phyloP scores from a whole-genome alignment of 257 asterid genomes.

The Solanum virginianum region DNA sequence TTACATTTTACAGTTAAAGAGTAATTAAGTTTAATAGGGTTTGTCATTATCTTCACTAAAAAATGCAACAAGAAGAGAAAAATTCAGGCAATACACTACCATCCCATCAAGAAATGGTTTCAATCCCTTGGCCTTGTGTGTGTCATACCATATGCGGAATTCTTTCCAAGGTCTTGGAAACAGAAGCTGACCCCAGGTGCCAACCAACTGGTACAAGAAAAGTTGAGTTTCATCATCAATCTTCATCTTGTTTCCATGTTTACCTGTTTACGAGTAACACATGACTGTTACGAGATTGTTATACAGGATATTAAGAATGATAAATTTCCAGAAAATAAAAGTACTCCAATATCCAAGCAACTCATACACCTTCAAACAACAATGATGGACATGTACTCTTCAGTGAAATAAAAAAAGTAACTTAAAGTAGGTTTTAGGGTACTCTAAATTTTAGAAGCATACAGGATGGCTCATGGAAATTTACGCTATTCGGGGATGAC shows the following conservation, averaged over 20 bases:
- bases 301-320: neutral
- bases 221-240: slow-evolving; percentile 44
- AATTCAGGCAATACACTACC: slow-evolving; percentile 26
- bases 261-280: slow-evolving; percentile 34
- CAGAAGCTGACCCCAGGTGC: slow-evolving; percentile 98
- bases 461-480: neutral
- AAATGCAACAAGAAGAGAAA: neutral
- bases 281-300: neutral
- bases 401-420: neutral
- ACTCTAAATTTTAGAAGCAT: neutral
- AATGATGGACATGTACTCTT: neutral
- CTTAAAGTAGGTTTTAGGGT: neutral
- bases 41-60: neutral
- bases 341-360: neutral
- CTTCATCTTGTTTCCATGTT: slow-evolving; percentile 81
- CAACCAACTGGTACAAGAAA: slow-evolving; percentile 89
- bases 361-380: neutral
- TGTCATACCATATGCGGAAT: slow-evolving; percentile 84
- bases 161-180: slow-evolving; percentile 98
- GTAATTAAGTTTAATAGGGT: neutral
- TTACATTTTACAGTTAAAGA: neutral
- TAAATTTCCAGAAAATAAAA: neutral
- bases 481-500: neutral
- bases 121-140: slow-evolving; percentile 58
- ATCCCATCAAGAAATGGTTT: slow-evolving; percentile 88